Conservation (phyloP, 148 eudicot species). For the Pharnaceum exiguum region DNA sequence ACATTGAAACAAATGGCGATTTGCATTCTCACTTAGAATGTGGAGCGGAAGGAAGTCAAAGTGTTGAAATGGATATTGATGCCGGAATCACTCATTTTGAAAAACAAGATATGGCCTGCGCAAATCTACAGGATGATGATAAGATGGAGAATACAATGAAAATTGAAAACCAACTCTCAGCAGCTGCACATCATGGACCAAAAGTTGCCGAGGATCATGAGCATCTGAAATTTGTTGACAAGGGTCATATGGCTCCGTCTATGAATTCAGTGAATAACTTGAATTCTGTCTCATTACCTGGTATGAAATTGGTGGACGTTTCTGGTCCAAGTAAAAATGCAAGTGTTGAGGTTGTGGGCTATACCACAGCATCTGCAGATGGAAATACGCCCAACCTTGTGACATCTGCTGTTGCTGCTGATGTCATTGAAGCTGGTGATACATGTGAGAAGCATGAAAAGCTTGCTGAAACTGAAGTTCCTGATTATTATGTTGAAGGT, state of each 20-base stretch:
- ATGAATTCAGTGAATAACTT: not conserved
- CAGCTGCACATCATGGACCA: not conserved
- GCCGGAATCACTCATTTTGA: constrained; percentile 2
- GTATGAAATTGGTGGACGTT: not conserved
- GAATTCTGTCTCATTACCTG: constrained; percentile 3
- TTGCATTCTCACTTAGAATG: constrained; percentile 2
- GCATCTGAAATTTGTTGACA: not conserved
- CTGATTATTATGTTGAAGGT: too few relatives aligned
- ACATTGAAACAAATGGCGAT: constrained; percentile 6
- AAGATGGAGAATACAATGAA: not conserved
- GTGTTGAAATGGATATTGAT: constrained; percentile 9
- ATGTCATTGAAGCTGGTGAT: too few relatives aligned
- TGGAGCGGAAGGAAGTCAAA: constrained; percentile 5
- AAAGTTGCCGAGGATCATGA: not conserved
- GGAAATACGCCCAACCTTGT: too few relatives aligned
- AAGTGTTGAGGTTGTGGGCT: constrained; percentile 11
- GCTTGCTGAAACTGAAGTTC: too few relatives aligned
- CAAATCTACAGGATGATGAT: constrained; percentile 3
- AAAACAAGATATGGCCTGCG: not conserved
- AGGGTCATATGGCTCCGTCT: not conserved
- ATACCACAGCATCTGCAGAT: not conserved
- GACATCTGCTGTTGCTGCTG: too few relatives aligned
- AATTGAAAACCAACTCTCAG: constrained; percentile 11
- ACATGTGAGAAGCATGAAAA: too few relatives aligned
- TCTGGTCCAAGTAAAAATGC: constrained; percentile 8